These are phyloP conservation scores for Tulasnella sp. DNA, from an alignment of 768 basidiomycete species.

Conservation along the genomic window DNA sequence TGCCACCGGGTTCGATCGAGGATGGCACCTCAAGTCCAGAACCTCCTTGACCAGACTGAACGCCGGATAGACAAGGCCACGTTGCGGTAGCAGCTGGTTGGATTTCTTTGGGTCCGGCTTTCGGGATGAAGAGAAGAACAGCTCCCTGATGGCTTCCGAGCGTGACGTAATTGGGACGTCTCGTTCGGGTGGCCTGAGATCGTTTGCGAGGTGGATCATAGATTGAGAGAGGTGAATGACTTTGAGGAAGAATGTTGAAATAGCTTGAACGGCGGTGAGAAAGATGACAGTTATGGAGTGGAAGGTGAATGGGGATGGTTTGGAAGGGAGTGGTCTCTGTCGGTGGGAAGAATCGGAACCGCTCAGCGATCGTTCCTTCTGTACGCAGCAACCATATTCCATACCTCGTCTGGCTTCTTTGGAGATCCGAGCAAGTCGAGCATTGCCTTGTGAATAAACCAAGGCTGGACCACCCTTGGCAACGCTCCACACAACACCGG, in stretches of 20 bases:
- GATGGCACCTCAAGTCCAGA: conserved; percentile 41
- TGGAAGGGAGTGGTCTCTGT: conserved; percentile 37
- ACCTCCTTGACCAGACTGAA: conserved; percentile 46
- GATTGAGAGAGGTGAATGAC: conserved; percentile 54
- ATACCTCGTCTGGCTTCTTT: conserved; percentile 1
- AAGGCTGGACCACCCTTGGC: conserved; percentile 74
- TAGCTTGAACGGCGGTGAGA: conserved; percentile 67
- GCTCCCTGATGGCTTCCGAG: conserved; percentile 36
- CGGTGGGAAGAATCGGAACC: conserved; percentile 31
- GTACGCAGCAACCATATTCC: not conserved
- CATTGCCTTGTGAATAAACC: conserved; percentile 77
- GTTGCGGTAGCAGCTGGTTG: not conserved
- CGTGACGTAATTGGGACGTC: conserved; percentile 34
- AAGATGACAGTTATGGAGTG: conserved; percentile 61
- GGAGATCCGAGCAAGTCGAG: conserved; percentile 58
- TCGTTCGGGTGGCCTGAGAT: conserved; percentile 17
- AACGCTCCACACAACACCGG: conserved; percentile 55
- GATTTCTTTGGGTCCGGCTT: not conserved
- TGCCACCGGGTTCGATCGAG: conserved; percentile 47
- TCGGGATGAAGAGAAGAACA: conserved; percentile 19
- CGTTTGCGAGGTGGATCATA: conserved; percentile 58
- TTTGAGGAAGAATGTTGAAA: conserved; percentile 64
- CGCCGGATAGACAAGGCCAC: conserved; percentile 39
- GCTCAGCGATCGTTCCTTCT: conserved; percentile 29
- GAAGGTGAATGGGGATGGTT: conserved; percentile 42